Evolutionary conservation across 2,329 filamentous ascomycete species (phyloP), one percentile per base, ranked within the genome.

Genomic region (Calonectria honghensis): DNA sequence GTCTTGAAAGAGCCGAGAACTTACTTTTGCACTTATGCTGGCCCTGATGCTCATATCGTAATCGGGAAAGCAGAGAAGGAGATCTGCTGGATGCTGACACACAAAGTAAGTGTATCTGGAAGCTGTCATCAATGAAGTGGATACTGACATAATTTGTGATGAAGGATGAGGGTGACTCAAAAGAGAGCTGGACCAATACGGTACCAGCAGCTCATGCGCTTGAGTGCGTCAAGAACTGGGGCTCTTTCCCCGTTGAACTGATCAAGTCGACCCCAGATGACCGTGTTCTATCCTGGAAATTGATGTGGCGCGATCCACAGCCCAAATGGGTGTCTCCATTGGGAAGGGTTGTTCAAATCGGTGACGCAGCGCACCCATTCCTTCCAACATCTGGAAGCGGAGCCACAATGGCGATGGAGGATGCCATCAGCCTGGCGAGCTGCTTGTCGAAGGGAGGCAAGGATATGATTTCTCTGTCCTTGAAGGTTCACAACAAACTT

Each of bases 321-420:
- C 35, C 57, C 6, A 61, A 61, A 24, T 61, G 57, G 35, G 35
- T 61, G 13, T 61, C 57, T 16, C 57, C 57, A 2, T 41, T 61
- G 7, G 57, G 57, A 27, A 41, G 57, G 10, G 57, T 61, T 29
- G 57, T 61, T 29, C 57, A 61, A 18, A 61, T 61, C 9, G 57
- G 57, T n/a, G 57, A 61, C 16, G 57, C 57, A 41, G 57, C 57
- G 4, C 57, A 61, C 9, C 57, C 57, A 0, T 61, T 61, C 31
- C 57, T 61, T 10, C 35, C 57, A 61, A 61, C 57, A 10, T 61
- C 57, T 18, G 57, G 57, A 18, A 61, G 57, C 31, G 57, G 57
- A 29, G 57, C 57, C 14, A 61, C 57, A 4, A 61, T 61, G 57
- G 57, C 57, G 18, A 61, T 61, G 57, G 57, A 61, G n/a, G 57